Conservation (phyloP, 148 eudicot genomes). For the Pouteria glomerata region DNA sequence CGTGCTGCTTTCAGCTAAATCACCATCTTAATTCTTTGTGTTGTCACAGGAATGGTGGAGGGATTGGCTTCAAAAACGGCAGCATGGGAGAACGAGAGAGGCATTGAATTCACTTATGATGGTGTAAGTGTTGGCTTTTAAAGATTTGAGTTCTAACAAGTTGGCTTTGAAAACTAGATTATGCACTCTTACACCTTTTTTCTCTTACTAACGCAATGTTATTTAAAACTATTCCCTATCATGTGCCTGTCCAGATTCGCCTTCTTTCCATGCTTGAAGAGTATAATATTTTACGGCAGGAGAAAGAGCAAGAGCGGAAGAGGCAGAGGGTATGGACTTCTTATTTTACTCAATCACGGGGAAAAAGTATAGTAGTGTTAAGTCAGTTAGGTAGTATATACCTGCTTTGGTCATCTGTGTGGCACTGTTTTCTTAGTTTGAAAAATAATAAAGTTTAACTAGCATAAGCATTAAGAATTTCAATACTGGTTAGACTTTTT, state of each 20-base stretch:
- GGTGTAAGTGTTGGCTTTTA: constrained; percentile 53
- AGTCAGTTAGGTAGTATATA: too few species aligned
- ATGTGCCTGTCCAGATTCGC: constrained; percentile 42
- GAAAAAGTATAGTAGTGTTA: too few species aligned
- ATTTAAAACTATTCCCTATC: background rate
- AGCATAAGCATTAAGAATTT: too few species aligned
- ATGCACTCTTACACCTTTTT: background rate
- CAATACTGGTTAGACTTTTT: too few species aligned
- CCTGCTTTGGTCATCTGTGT: too few species aligned
- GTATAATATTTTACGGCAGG: constrained; percentile 48
- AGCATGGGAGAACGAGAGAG: constrained; percentile 84
- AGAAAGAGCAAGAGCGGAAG: constrained; percentile 77
- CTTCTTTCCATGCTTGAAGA: constrained; percentile 83
- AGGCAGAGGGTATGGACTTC: constrained; percentile 63
- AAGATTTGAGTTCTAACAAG: background rate
- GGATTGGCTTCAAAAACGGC: constrained; percentile 53
- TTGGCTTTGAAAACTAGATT: background rate
- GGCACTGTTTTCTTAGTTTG: too few species aligned
- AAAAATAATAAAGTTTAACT: too few species aligned
- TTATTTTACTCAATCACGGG: background rate
- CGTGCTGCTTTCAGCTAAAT: background rate
- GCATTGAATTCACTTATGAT: constrained; percentile 69
- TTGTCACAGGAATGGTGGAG: constrained; percentile 75
- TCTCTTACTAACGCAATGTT: background rate
- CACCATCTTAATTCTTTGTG: background rate